Evolutionary conservation across 371 early-diverging fungal species (phyloP).

Genomic region (Syncephalastrum racemosum): DNA sequence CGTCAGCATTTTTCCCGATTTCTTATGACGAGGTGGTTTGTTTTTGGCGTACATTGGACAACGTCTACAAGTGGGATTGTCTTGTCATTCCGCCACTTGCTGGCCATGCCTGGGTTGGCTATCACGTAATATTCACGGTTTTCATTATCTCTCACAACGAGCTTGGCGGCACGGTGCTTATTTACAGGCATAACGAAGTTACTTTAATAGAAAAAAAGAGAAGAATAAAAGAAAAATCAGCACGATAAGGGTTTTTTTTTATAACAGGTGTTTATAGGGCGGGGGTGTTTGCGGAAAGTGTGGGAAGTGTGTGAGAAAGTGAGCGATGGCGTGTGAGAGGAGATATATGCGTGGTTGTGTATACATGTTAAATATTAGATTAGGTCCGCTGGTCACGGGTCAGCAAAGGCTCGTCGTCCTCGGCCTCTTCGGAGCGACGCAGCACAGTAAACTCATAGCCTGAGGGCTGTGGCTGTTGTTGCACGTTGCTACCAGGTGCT

Average conservation of each 20-base stretch:
- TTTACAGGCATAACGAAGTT: no score
- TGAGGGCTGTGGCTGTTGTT: not conserved
- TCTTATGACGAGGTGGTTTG: not conserved
- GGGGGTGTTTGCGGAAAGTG: no score
- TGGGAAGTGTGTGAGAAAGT: no score
- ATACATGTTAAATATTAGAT: no score
- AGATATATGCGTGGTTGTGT: no score
- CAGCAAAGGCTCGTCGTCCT: conserved; percentile 18
- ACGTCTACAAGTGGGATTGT: conserved; percentile 45
- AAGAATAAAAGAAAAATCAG: no score
- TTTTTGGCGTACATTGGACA: conserved; percentile 31
- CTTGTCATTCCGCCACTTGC: conserved; percentile 40
- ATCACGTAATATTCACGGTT: conserved; percentile 43
- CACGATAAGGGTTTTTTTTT: no score
- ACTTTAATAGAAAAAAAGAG: no score
- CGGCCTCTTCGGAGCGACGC: conserved; percentile 21
- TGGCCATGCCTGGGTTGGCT: conserved; percentile 30
- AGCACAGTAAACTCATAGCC: conserved; percentile 22
- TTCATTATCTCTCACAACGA: conserved; percentile 28
- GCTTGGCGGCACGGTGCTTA: conserved; percentile 20
- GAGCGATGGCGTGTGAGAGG: no score
- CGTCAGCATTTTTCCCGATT: not conserved
- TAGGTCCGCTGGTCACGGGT: conserved; percentile 4
- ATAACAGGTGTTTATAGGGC: no score
- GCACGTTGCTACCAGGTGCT: not conserved